phyloP scores from a whole-genome alignment of 805 yeast species.

The Ogataea pilisensis region DNA sequence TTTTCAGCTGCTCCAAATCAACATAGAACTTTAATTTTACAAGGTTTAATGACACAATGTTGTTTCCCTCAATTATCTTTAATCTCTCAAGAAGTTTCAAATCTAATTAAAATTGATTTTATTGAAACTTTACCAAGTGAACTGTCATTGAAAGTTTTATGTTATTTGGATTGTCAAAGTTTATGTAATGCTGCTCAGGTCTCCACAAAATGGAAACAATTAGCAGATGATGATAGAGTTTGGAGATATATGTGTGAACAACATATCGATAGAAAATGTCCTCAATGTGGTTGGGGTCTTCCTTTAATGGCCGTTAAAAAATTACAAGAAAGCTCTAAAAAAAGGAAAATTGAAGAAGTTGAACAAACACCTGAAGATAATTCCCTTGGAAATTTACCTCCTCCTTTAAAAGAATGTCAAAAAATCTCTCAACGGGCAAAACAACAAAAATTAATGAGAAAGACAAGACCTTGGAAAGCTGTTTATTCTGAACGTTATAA shows the following conservation, averaged over 20 bases:
- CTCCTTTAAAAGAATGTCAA: constrained; percentile 20
- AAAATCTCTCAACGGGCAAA: constrained; percentile 7
- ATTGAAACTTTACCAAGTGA: constrained; percentile 83
- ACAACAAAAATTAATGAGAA: constrained; percentile 22
- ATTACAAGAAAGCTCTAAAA: constrained; percentile 29
- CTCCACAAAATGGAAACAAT: constrained; percentile 74
- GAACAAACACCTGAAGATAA: constrained; percentile 14
- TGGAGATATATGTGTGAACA: constrained; percentile 99
- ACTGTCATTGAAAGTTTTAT: constrained; percentile 74
- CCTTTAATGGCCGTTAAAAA: constrained; percentile 88
- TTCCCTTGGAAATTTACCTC: constrained; percentile 19
- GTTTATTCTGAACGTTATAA: constrained; percentile 87
- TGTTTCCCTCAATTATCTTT: constrained; percentile 94
- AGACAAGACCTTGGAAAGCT: constrained; percentile 89
- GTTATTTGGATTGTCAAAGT: constrained; percentile 90
- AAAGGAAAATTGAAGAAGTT: constrained; percentile 23
- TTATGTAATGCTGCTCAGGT: constrained; percentile 93
- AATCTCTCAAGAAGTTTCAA: constrained; percentile 72
- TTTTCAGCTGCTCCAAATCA: constrained; percentile 70
- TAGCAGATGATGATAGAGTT: constrained; percentile 95
- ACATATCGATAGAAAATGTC: constrained; percentile 95
- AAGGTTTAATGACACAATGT: constrained; percentile 83
- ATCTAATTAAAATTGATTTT: constrained; percentile 83
- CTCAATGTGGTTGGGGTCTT: constrained; percentile 98
- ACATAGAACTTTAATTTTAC: constrained; percentile 70